Conservation (phyloP, 306 rosid genomes). For the Neltuma alba region DNA sequence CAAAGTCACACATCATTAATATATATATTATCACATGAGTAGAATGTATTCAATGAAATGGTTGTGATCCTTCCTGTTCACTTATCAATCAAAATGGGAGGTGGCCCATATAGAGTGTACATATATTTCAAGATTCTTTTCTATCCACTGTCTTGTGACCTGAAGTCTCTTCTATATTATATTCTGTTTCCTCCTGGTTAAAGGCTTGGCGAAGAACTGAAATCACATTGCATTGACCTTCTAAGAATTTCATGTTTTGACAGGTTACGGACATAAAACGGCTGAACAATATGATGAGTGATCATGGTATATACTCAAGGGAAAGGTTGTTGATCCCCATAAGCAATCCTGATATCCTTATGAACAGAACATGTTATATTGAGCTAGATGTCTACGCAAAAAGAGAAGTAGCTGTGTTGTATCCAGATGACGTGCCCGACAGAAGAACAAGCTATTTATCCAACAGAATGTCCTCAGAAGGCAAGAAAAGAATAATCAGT, state of each 20-base stretch:
- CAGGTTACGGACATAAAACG: slow-evolving; percentile 92
- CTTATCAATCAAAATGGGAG: slow-evolving; percentile 9
- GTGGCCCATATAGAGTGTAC: neutral
- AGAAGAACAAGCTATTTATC: slow-evolving; percentile 32
- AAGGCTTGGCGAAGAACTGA: slow-evolving; percentile 6
- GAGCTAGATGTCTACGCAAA: slow-evolving; percentile 80
- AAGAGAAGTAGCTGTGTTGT: slow-evolving; percentile 90
- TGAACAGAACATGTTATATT: slow-evolving; percentile 70
- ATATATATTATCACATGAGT: neutral
- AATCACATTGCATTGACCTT: neutral
- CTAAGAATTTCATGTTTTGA: slow-evolving; percentile 17
- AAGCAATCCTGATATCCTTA: slow-evolving; percentile 61
- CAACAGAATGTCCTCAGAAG: slow-evolving; percentile 53
- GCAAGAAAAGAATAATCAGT: slow-evolving; percentile 68
- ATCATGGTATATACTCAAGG: slow-evolving; percentile 94
- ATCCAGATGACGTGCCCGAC: slow-evolving; percentile 66
- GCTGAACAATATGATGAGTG: slow-evolving; percentile 95
- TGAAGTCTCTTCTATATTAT: neutral
- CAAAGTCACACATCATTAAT: neutral
- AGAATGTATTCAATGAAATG: neutral
- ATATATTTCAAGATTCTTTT: neutral
- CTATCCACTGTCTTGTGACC: neutral
- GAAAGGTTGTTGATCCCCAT: slow-evolving; percentile 89
- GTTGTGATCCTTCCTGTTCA: neutral
- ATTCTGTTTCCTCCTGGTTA: neutral